Evolutionary conservation across 106 monocot genomes (phyloP).

Genomic region (Chionographis japonica): DNA sequence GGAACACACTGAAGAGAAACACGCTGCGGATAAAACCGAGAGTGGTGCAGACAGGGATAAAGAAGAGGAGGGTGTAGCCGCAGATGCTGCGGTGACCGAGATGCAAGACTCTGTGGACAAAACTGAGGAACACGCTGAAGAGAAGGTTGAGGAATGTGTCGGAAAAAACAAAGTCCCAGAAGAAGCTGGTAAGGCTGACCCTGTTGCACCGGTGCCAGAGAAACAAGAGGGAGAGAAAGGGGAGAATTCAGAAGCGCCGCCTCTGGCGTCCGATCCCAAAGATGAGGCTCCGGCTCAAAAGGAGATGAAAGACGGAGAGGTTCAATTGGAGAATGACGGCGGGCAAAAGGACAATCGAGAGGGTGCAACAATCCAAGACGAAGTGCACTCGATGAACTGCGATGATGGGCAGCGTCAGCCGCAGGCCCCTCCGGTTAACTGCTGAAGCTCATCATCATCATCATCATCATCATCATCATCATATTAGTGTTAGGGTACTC

Average conservation of each 20-base stretch:
- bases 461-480: no score
- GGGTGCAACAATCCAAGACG: neutral
- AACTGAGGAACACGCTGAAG: neutral
- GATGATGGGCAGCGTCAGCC: conserved; percentile 12
- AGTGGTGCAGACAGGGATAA: neutral
- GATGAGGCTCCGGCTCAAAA: neutral
- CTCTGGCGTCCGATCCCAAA: neutral
- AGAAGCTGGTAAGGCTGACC: neutral
- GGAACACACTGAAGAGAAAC: no score
- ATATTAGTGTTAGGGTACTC: no score
- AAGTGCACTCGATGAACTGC: conserved; percentile 6
- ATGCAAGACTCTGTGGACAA: neutral
- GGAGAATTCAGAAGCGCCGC: neutral
- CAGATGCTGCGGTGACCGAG: neutral
- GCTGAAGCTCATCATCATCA: neutral
- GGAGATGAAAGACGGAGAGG: conserved; percentile 1
- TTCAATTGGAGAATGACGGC: neutral
- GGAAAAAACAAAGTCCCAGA: neutral
- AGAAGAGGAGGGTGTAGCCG: neutral
- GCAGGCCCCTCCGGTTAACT: conserved; percentile 21
- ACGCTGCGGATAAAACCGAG: no score
- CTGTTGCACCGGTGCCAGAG: neutral
- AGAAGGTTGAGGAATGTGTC: neutral
- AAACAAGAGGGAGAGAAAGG: neutral
- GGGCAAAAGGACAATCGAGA: neutral